Conservation (phyloP, 176 grass and related monocot genomes). For the Oryza coarctata region DNA sequence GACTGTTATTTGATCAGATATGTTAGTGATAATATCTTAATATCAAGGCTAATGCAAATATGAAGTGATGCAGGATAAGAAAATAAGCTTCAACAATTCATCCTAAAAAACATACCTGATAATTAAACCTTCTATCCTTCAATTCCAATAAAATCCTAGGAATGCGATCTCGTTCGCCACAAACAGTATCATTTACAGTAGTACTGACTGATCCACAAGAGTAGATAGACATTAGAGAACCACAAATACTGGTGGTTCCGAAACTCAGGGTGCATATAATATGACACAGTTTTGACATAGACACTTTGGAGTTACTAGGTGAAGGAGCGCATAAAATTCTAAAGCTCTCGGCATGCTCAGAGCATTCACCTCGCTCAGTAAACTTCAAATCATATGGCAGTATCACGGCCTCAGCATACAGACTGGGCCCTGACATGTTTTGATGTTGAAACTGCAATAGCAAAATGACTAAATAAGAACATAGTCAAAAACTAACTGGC, state of each 20-base stretch:
- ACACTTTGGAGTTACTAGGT: conserved; percentile 30
- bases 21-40: conserved; percentile 25
- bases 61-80: not conserved
- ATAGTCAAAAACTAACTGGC: conserved; percentile 2
- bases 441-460: conserved; percentile 51
- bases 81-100: conserved; percentile 1
- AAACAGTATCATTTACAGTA: conserved; percentile 22
- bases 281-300: conserved; percentile 35
- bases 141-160: conserved; percentile 76
- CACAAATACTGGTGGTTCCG: conserved; percentile 39
- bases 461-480: conserved; percentile 37
- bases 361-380: conserved; percentile 41
- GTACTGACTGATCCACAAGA: conserved; percentile 38
- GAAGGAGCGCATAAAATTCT: conserved; percentile 41
- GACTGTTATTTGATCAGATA: conserved; percentile 46
- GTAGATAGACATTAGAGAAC: conserved; percentile 38
- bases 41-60: conserved; percentile 17
- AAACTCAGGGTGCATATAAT: conserved; percentile 56
- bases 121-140: conserved; percentile 48
- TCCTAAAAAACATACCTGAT: conserved; percentile 48
- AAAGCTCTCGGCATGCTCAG: conserved; percentile 45
- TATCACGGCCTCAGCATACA: conserved; percentile 81
- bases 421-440: conserved; percentile 34
- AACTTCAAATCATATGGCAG: conserved; percentile 59
- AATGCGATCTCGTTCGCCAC: conserved; percentile 7